phyloP scores from a whole-genome alignment of 2,329 filamentous ascomycete genomes.

The Microdochium bolleyi region DNA sequence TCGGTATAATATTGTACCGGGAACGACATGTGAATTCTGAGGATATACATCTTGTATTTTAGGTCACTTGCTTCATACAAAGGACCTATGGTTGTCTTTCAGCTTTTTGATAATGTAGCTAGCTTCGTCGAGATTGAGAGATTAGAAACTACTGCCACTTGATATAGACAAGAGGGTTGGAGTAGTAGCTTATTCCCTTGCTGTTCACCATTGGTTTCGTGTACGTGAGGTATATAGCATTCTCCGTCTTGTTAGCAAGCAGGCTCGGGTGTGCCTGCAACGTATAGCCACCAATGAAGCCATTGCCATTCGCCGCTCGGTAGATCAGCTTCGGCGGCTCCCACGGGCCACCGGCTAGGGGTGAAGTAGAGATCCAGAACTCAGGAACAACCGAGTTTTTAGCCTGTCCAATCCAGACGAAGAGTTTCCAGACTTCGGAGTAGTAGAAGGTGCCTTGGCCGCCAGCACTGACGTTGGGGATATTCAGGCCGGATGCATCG shows the following conservation, averaged over 20 bases:
- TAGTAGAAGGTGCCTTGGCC: slow-evolving; percentile 12
- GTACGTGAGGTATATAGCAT: slow-evolving; percentile 11
- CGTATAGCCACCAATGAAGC: slow-evolving; percentile 6
- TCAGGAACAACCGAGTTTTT: slow-evolving; percentile 3
- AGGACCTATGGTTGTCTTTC: too few species aligned
- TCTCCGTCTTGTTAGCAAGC: slow-evolving; percentile 3
- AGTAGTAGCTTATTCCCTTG: not conserved
- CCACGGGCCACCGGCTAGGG: slow-evolving; percentile 10
- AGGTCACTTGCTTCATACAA: too few species aligned
- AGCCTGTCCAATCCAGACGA: slow-evolving; percentile 12
- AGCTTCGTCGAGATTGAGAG: too few species aligned
- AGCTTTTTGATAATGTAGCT: too few species aligned
- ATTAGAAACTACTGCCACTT: not conserved
- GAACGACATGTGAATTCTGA: too few species aligned
- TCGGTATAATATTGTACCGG: too few species aligned
- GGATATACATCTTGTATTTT: too few species aligned
- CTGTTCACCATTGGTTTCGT: slow-evolving; percentile 5
- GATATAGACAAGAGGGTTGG: not conserved
- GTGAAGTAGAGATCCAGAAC: slow-evolving; percentile 11
- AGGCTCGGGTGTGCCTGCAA: slow-evolving; percentile 11
- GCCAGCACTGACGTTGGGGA: not conserved
- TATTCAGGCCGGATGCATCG: slow-evolving; percentile 1
- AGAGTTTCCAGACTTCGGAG: slow-evolving; percentile 6
- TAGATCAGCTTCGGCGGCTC: slow-evolving; percentile 7
- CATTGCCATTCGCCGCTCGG: slow-evolving; percentile 5